Conservation (phyloP, 768 basidiomycete species). For the Naematelia aurantialba region DNA sequence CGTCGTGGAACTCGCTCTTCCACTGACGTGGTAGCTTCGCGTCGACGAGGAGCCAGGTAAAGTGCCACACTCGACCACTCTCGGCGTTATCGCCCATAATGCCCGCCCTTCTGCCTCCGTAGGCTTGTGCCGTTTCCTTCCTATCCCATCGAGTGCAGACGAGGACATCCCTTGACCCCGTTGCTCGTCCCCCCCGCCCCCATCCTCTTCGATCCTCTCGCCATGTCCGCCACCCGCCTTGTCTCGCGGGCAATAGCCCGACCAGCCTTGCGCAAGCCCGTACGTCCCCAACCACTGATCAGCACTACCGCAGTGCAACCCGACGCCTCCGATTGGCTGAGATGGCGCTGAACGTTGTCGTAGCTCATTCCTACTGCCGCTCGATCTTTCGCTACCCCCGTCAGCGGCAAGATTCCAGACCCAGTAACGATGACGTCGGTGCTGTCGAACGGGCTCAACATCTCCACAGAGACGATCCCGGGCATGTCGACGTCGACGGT, state of each 20-base stretch:
- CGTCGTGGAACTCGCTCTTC: too few species aligned
- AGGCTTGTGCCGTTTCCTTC: neutral
- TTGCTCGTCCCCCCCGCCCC: neutral
- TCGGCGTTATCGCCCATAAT: neutral
- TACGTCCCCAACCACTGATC: too few species aligned
- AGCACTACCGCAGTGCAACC: neutral
- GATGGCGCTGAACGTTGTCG: neutral
- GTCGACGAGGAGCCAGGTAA: neutral
- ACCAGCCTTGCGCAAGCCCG: conserved; percentile 23
- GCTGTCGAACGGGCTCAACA: conserved; percentile 87
- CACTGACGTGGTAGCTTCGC: neutral
- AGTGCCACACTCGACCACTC: conserved; percentile 1
- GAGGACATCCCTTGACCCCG: neutral
- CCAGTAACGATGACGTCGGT: conserved; percentile 89
- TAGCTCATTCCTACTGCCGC: conserved; percentile 17
- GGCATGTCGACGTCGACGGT: conserved; percentile 97
- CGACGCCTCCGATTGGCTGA: conserved; percentile 4
- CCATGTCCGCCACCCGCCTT: conserved; percentile 32
- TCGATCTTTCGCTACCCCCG: conserved; percentile 52
- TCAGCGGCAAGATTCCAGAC: conserved; percentile 39
- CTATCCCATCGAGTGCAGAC: neutral
- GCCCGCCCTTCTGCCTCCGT: neutral
- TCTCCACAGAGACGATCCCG: conserved; percentile 85
- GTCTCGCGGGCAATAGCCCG: conserved; percentile 28
- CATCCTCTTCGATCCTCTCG: conserved; percentile 5